Evolutionary conservation across 2,329 filamentous ascomycete genomes (phyloP).

Genomic region (Cercospora sojina): DNA sequence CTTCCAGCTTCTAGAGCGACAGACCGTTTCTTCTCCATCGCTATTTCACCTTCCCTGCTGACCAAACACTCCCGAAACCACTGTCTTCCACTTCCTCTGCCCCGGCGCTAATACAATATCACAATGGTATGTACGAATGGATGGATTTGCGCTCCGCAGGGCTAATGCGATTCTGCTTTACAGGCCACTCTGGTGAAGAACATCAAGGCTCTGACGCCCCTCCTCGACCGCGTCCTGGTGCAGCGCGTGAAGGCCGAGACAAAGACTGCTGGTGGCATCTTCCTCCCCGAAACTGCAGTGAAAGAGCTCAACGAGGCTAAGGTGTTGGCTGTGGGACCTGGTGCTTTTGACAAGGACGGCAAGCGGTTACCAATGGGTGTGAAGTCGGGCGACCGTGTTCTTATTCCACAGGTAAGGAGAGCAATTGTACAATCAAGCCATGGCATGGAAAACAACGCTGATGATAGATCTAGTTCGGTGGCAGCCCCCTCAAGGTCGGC

Average conservation of each 20-base stretch:
- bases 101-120: constrained; percentile 3
- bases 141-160: constrained; percentile 14
- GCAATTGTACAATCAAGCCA: background rate
- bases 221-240: constrained; percentile 96
- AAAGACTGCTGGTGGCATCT: constrained; percentile 96
- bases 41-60: constrained; percentile 5
- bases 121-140: constrained; percentile 32
- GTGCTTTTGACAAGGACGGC: constrained; percentile 81
- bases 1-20: constrained; percentile 10
- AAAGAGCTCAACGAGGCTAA: constrained; percentile 98
- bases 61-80: constrained; percentile 25
- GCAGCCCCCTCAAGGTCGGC: constrained; percentile 92
- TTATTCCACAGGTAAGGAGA: constrained; percentile 82
- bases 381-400: constrained; percentile 78
- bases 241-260: constrained; percentile 96
- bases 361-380: constrained; percentile 86
- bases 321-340: constrained; percentile 92
- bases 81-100: constrained; percentile 13
- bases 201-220: constrained; percentile 90
- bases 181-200: constrained; percentile 71
- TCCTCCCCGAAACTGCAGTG: constrained; percentile 92
- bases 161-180: constrained; percentile 21
- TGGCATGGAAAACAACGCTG: background rate
- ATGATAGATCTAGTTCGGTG: constrained; percentile 67
- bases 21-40: constrained; percentile 5